phyloP scores from a whole-genome alignment of 2,329 filamentous ascomycete genomes.

The Gnomoniopsis sp. region DNA sequence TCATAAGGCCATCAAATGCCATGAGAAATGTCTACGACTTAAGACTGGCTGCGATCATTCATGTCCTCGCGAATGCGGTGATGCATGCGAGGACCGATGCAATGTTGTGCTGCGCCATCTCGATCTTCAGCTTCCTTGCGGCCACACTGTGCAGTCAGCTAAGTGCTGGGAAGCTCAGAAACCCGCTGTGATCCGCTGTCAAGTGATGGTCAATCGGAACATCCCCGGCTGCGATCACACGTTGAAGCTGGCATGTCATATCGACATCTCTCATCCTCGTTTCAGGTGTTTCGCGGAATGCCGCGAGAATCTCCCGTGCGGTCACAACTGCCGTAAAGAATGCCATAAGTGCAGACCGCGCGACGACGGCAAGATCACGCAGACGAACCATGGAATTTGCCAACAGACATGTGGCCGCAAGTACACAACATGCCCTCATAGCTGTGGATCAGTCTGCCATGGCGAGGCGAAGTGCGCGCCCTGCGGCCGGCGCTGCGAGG shows the following conservation, averaged over 20 bases:
- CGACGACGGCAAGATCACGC: constrained; percentile 24
- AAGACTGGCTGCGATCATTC: constrained; percentile 41
- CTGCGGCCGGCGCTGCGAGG: constrained; percentile 50
- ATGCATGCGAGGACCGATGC: constrained; percentile 38
- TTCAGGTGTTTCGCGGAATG: constrained; percentile 52
- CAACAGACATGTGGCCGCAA: constrained; percentile 44
- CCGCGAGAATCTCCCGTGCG: constrained; percentile 45
- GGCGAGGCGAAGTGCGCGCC: constrained; percentile 40
- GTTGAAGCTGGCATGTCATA: constrained; percentile 45
- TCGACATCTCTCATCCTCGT: constrained; percentile 35
- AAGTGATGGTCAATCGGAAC: constrained; percentile 37
- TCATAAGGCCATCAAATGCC: constrained; percentile 43
- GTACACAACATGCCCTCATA: constrained; percentile 54
- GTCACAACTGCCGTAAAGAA: constrained; percentile 50
- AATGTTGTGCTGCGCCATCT: constrained; percentile 27
- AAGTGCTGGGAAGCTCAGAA: constrained; percentile 42
- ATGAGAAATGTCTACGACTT: constrained; percentile 39
- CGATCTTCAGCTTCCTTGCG: constrained; percentile 34
- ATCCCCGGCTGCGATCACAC: constrained; percentile 55
- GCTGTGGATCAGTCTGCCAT: constrained; percentile 52
- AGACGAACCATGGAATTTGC: constrained; percentile 45
- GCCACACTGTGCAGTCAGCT: constrained; percentile 32
- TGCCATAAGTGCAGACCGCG: constrained; percentile 48
- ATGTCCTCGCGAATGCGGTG: constrained; percentile 41
- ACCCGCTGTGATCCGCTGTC: constrained; percentile 45